phyloP scores from a whole-genome alignment of 2,329 filamentous ascomycete genomes.

The Xylariaceae sp. region DNA sequence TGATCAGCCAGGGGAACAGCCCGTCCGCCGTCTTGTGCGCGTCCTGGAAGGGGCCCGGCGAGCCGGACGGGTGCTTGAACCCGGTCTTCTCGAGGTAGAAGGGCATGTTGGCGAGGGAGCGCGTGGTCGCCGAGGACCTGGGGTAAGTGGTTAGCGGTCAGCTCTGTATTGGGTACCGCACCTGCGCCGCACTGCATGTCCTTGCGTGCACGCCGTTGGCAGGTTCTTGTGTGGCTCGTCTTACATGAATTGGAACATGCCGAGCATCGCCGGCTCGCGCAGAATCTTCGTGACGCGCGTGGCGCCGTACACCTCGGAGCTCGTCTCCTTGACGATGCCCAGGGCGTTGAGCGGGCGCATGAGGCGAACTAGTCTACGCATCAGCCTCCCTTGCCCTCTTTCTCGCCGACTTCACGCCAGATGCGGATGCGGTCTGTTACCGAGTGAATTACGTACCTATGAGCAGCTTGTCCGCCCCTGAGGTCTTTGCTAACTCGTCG shows the following conservation, averaged over 20 bases:
- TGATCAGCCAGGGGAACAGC: constrained; percentile 8
- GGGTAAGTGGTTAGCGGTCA: no score
- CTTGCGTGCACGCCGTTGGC: no score
- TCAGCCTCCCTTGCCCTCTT: no score
- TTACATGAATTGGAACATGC: constrained; percentile 11
- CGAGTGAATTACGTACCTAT: constrained; percentile 10
- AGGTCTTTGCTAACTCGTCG: constrained; percentile 4
- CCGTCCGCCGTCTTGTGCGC: constrained; percentile 6
- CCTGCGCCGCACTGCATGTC: no score
- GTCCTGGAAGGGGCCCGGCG: constrained; percentile 10
- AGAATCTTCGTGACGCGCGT: constrained; percentile 9
- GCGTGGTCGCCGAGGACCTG: constrained; percentile 9
- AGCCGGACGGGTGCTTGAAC: constrained; percentile 6
- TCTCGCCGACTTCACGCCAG: no score
- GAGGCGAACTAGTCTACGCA: constrained; percentile 34
- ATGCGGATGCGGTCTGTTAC: no score
- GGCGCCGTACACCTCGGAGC: constrained; percentile 6
- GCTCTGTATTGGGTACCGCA: no score
- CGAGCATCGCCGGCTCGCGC: constrained; percentile 7
- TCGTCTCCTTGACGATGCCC: constrained; percentile 9
- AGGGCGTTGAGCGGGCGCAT: constrained; percentile 9
- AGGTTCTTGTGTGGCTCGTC: no score
- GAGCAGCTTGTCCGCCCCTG: constrained; percentile 8
- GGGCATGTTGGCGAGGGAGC: constrained; percentile 10
- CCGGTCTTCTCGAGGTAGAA: constrained; percentile 10